These are phyloP conservation scores for Neurospora sp. DNA, from an alignment of 495 filamentous ascomycete genomes.

Conservation along the genomic window DNA sequence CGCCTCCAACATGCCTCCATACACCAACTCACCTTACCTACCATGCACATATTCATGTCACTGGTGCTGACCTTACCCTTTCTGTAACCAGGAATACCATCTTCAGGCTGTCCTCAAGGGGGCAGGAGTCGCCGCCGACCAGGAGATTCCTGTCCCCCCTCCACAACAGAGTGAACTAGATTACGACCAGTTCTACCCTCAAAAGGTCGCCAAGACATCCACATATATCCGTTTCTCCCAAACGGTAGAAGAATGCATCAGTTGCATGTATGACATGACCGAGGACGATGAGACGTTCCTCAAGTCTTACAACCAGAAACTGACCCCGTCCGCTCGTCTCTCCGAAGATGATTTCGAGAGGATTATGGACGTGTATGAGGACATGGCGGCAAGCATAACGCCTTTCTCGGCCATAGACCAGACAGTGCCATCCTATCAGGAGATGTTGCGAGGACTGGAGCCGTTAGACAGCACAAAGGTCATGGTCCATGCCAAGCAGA, in stretches of 20 bases:
- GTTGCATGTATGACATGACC: slow-evolving; percentile 81
- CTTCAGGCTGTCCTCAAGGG: slow-evolving; percentile 84
- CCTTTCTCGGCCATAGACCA: slow-evolving; percentile 84
- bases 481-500: slow-evolving; percentile 65
- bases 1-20: slow-evolving; percentile 13
- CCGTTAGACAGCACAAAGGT: slow-evolving; percentile 54
- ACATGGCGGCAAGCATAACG: slow-evolving; percentile 66
- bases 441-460: slow-evolving; percentile 69
- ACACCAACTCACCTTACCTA: slow-evolving; percentile 19
- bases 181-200: slow-evolving; percentile 83
- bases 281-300: slow-evolving; percentile 81
- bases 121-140: slow-evolving; percentile 54
- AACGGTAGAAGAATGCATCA: slow-evolving; percentile 87
- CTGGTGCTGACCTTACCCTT: slow-evolving; percentile 23
- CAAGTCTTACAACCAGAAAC: slow-evolving; percentile 71
- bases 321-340: slow-evolving; percentile 50
- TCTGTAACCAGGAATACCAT: slow-evolving; percentile 77
- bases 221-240: slow-evolving; percentile 97
- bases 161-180: slow-evolving; percentile 64
- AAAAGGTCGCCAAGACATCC: slow-evolving; percentile 66
- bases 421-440: slow-evolving; percentile 67
- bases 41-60: background rate
- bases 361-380: slow-evolving; percentile 91
- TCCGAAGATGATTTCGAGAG: slow-evolving; percentile 86
- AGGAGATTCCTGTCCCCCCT: slow-evolving; percentile 80